Conservation (phyloP, 805 yeast species). For the Yarrowia deformans region DNA sequence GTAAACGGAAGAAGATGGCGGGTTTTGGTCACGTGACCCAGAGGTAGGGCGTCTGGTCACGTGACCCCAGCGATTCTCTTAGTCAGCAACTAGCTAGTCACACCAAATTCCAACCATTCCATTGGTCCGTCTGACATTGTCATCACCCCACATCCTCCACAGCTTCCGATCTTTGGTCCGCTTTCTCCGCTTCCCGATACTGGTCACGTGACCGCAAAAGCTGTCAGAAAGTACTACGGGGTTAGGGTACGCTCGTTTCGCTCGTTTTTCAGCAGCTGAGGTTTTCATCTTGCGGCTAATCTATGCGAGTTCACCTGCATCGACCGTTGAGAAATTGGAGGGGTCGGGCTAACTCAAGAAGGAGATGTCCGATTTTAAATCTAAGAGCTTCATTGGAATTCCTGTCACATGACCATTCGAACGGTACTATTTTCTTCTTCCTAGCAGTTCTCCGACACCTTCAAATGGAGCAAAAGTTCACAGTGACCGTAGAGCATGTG, state of each 20-base stretch:
- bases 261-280: not conserved
- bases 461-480: too few relatives aligned
- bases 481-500: too few relatives aligned
- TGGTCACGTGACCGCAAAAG: conserved; percentile 3
- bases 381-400: too few relatives aligned
- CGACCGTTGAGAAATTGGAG: not conserved
- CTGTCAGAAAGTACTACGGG: not conserved
- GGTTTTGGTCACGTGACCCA: too few relatives aligned
- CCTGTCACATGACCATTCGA: not conserved
- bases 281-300: conserved; percentile 1
- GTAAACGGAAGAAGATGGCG: too few relatives aligned
- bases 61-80: not conserved
- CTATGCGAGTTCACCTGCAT: not conserved
- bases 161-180: not conserved
- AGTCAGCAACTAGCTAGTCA: too few relatives aligned
- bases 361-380: not conserved
- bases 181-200: not conserved
- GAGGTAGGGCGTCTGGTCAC: not conserved
- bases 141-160: not conserved
- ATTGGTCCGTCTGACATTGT: not conserved
- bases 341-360: too few relatives aligned
- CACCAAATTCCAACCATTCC: not conserved
- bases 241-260: not conserved
- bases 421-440: not conserved
- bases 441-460: not conserved